Conservation (phyloP, 352 stramenopile species). For the Pythium utonaiense region DNA sequence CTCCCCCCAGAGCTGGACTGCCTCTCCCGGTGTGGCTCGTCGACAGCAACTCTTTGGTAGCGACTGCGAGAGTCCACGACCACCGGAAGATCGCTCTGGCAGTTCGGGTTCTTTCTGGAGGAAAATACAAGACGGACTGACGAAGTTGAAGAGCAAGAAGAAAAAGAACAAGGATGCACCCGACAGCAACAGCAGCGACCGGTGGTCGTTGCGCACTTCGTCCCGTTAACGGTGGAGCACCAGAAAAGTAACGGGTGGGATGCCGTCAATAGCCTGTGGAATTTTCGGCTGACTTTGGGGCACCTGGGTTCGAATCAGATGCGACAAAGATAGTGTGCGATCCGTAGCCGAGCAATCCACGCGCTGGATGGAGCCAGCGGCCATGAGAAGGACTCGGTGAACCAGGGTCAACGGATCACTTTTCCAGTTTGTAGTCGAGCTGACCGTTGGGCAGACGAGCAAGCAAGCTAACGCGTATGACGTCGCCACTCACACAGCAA, state of each 20-base stretch:
- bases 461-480: conserved; percentile 4
- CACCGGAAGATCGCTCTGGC: conserved; percentile 25
- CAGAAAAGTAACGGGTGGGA: conserved; percentile 4
- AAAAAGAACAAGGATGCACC: conserved; percentile 36
- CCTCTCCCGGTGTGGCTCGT: conserved; percentile 59
- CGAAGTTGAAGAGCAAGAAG: conserved; percentile 56
- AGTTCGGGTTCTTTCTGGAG: conserved; percentile 59
- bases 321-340: conserved; percentile 8
- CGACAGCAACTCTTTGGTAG: conserved; percentile 72
- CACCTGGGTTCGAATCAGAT: conserved; percentile 11
- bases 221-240: conserved; percentile 1
- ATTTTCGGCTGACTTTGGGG: not conserved
- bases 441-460: not conserved
- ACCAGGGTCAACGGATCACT: not conserved
- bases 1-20: conserved; percentile 81
- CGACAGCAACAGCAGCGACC: conserved; percentile 7
- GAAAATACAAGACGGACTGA: conserved; percentile 68
- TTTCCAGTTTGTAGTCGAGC: not conserved
- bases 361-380: not conserved
- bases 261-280: not conserved
- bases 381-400: not conserved
- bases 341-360: not conserved
- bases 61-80: conserved; percentile 44
- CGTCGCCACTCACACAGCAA: not conserved
- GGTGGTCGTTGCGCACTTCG: conserved; percentile 11